phyloP scores from a whole-genome alignment of 1,284 basidiomycete genomes.

The Vanrija humicola region DNA sequence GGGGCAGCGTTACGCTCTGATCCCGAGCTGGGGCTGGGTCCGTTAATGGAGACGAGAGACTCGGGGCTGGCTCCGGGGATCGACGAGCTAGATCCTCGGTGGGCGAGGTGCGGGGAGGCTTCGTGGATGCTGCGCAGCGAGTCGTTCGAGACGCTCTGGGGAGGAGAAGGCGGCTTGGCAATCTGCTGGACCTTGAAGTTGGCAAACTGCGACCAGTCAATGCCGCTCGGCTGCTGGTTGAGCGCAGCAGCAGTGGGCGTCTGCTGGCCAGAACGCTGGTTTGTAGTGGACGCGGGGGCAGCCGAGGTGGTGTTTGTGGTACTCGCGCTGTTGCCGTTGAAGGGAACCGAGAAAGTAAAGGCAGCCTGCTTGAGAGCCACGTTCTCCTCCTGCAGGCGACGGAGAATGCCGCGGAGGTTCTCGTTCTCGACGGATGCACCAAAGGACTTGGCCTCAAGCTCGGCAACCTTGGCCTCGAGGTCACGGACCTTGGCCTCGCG shows the following conservation, averaged over 20 bases:
- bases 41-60: constrained; percentile 28
- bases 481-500: constrained; percentile 48
- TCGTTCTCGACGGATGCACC: constrained; percentile 48
- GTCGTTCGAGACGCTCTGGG: constrained; percentile 31
- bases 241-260: neutral
- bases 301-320: neutral
- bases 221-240: constrained; percentile 1
- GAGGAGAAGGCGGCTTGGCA: constrained; percentile 40
- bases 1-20: constrained; percentile 4
- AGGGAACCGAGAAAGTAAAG: constrained; percentile 48
- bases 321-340: constrained; percentile 13
- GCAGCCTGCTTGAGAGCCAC: constrained; percentile 45
- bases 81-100: constrained; percentile 19
- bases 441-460: constrained; percentile 44
- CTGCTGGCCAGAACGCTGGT: constrained; percentile 2
- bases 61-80: constrained; percentile 25
- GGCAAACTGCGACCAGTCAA: constrained; percentile 18
- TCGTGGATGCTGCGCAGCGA: constrained; percentile 34
- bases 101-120: constrained; percentile 8
- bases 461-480: constrained; percentile 48
- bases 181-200: constrained; percentile 15
- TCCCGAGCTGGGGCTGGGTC: constrained; percentile 11
- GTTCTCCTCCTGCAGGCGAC: constrained; percentile 49
- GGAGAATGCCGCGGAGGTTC: constrained; percentile 47
- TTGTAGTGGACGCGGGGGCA: neutral